Evolutionary conservation across 2,329 filamentous ascomycete species (phyloP).

Genomic region (Chaetomiaceae sp.): DNA sequence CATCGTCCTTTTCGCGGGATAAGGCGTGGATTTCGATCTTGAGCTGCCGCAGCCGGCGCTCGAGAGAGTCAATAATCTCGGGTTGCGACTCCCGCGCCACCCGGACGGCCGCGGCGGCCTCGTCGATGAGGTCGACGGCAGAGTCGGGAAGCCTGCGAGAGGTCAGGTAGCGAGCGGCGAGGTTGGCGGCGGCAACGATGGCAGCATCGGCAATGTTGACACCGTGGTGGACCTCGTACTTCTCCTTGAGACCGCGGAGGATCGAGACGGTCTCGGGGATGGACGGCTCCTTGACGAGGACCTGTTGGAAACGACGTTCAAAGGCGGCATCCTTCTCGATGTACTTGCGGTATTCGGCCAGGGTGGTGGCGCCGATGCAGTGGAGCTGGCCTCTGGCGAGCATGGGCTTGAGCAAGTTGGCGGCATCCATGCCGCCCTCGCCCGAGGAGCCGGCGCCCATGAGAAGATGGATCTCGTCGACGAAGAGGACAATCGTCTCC

Average conservation of each 20-base stretch:
- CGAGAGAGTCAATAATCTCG: constrained; percentile 89
- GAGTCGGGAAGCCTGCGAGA: constrained; percentile 88
- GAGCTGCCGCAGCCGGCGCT: constrained; percentile 82
- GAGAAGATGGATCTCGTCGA: constrained; percentile 96
- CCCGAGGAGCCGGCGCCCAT: constrained; percentile 96
- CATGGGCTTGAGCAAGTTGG: constrained; percentile 97
- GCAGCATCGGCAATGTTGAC: constrained; percentile 94
- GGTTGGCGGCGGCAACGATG: constrained; percentile 83
- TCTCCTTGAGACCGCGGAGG: constrained; percentile 95
- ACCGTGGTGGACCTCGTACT: constrained; percentile 97
- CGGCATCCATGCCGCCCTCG: constrained; percentile 97
- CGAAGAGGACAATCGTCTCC: constrained; percentile 95
- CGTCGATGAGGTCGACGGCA: constrained; percentile 92
- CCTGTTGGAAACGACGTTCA: constrained; percentile 97
- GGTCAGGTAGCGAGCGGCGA: constrained; percentile 91
- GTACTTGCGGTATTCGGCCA: constrained; percentile 95
- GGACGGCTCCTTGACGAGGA: constrained; percentile 89
- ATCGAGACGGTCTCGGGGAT: constrained; percentile 93
- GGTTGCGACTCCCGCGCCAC: constrained; percentile 95
- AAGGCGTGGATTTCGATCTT: constrained; percentile 97
- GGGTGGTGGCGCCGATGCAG: constrained; percentile 94
- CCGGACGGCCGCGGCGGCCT: constrained; percentile 92
- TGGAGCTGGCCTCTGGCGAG: constrained; percentile 92
- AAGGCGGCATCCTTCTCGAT: constrained; percentile 98
- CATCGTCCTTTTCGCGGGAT: constrained; percentile 89